phyloP scores from a whole-genome alignment of 192 early-diverging fungal species.

The Coemansia sp. region DNA sequence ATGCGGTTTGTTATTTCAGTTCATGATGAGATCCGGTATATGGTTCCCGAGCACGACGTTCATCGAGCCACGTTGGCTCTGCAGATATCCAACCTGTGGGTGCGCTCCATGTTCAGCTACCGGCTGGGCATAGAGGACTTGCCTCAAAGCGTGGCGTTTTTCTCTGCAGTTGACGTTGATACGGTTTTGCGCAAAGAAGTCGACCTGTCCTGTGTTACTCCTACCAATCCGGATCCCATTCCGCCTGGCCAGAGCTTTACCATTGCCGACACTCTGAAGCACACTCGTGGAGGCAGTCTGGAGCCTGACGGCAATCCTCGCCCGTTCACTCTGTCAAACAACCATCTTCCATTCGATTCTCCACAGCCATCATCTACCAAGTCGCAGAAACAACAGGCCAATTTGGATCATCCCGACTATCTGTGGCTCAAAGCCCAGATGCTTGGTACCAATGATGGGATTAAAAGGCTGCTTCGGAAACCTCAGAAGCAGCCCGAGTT shows the following conservation, averaged over 20 bases:
- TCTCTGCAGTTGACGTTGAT: slow-evolving; percentile 93
- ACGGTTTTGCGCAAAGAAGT: slow-evolving; percentile 90
- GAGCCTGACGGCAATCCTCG: neutral
- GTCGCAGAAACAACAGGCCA: too few relatives aligned
- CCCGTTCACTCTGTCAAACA: slow-evolving; percentile 11
- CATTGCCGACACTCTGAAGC: slow-evolving; percentile 22
- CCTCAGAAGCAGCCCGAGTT: too few relatives aligned
- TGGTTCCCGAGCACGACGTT: slow-evolving; percentile 74
- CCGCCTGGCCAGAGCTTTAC: slow-evolving; percentile 50
- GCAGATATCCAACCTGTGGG: slow-evolving; percentile 93
- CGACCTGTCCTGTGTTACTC: slow-evolving; percentile 80
- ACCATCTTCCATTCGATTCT: slow-evolving; percentile 2
- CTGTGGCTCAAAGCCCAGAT: slow-evolving; percentile 42
- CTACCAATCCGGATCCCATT: slow-evolving; percentile 65
- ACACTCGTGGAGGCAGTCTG: slow-evolving; percentile 20
- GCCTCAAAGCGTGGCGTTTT: slow-evolving; percentile 88
- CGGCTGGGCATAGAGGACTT: slow-evolving; percentile 82
- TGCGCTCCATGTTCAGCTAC: slow-evolving; percentile 80
- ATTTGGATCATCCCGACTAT: slow-evolving; percentile 11
- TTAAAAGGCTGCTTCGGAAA: slow-evolving; percentile 8
- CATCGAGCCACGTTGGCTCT: slow-evolving; percentile 76
- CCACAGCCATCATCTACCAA: too few relatives aligned
- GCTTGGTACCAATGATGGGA: slow-evolving; percentile 10
- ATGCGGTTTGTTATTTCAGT: slow-evolving; percentile 86
- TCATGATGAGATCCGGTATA: slow-evolving; percentile 92